Evolutionary conservation across 176 grass and related monocot species (phyloP), one percentile per base, ranked within the genome.

Genomic region (Eleusine indica): DNA sequence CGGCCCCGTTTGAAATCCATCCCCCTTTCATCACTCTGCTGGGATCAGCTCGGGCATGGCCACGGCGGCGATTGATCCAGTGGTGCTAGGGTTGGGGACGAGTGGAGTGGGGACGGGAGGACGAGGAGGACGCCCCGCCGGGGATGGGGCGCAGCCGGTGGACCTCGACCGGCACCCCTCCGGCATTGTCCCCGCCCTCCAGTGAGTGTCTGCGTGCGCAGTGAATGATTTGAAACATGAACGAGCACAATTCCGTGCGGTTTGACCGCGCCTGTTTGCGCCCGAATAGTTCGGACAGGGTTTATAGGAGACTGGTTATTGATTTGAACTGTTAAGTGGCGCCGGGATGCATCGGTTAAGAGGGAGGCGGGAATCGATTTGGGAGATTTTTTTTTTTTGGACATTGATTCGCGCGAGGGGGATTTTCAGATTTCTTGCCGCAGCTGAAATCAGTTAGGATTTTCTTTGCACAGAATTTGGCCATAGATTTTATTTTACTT

Each of bases 111-210:
- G 57, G 43, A 32, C n/a, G 12, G 39, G 37, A 2, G 37, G 66
- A 14, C 35, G 25, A 10, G 37, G 66, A 14, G 44, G 25, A 10
- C n/a, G 44, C n/a, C 12, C 67, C 58, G 80, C 12, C 73, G n/a
- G 56, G 80, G 86, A 83, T 28, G 72, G 51, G 42, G 63, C 52
- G 51, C 52, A 61, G 85, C 64, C 10, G 65, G 79, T 77, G 64
- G 85, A 76, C 81, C 85, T 87, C 66, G 65, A 47, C 63, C 82
- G 32, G 35, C 86, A 86, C 77, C 83, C 86, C 60, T 87, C 87
- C 68, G 87, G 87, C 68, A 88, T 88, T 35, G 40, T 92, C 78
- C 93, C 90, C 64, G 68, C 52, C 29, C 88, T 95, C 79, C 93
- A 95, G 90, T 95, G 88, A 88, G 93, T 88, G 61, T 44, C 68